phyloP scores from a whole-genome alignment of 176 grass and related monocot species.

The Eleusine coracana region DNA sequence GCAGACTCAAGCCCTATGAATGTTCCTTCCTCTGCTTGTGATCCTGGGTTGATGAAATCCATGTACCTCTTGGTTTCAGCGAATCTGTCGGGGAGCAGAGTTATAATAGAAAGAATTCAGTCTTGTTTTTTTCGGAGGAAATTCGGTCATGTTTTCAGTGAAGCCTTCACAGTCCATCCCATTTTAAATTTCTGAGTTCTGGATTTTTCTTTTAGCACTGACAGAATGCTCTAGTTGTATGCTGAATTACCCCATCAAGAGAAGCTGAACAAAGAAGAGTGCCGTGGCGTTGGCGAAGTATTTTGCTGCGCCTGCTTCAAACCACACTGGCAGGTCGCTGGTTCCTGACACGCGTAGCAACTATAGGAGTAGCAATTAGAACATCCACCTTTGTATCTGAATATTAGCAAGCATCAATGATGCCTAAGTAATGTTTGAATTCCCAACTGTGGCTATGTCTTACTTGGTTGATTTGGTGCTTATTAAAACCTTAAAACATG shows the following conservation, averaged over 20 bases:
- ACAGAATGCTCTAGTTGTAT: slow-evolving; percentile 14
- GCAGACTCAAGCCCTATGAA: slow-evolving; percentile 84
- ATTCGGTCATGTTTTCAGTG: slow-evolving; percentile 5
- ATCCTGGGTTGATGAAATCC: slow-evolving; percentile 74
- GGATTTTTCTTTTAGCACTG: neutral
- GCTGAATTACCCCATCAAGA: slow-evolving; percentile 89
- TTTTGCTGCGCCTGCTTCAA: slow-evolving; percentile 80
- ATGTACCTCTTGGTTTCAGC: slow-evolving; percentile 93
- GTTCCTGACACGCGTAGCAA: slow-evolving; percentile 79
- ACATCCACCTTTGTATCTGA: neutral
- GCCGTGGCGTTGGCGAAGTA: slow-evolving; percentile 66
- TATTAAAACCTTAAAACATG: neutral
- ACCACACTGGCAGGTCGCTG: slow-evolving; percentile 79
- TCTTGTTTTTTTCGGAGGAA: neutral
- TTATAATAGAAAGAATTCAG: slow-evolving; percentile 20
- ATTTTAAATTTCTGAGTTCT: slow-evolving; percentile 7
- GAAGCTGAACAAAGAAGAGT: slow-evolving; percentile 83
- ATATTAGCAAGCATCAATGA: neutral
- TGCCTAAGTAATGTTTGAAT: neutral
- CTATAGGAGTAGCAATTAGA: slow-evolving; percentile 48
- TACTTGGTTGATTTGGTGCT: neutral
- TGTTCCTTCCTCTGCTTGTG: slow-evolving; percentile 81
- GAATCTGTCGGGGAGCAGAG: slow-evolving; percentile 51
- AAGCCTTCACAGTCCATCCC: slow-evolving; percentile 15
- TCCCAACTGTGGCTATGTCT: neutral